Evolutionary conservation across 2,329 filamentous ascomycete genomes (phyloP).

Genomic region (Sporothrix sp.): DNA sequence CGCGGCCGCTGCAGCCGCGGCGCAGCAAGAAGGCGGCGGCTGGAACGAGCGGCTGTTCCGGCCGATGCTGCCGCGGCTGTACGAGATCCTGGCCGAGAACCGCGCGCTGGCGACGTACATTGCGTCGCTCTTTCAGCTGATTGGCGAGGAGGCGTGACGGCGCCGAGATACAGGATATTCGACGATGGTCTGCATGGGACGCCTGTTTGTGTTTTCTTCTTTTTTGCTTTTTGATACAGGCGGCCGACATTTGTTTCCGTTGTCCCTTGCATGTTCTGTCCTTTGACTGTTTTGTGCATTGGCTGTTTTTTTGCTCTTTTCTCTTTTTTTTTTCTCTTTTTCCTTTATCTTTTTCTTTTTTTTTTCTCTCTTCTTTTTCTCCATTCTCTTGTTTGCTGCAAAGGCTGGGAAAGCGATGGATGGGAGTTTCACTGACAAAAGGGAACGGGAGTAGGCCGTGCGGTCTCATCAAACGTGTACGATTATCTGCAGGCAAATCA

Average conservation of each 20-base stretch:
- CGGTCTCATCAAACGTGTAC: conserved; percentile 1
- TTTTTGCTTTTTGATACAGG: not conserved
- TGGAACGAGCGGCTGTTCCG: conserved; percentile 62
- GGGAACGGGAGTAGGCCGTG: too few relatives aligned
- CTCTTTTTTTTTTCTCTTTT: not conserved
- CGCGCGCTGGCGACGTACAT: conserved; percentile 39
- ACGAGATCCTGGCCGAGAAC: conserved; percentile 63
- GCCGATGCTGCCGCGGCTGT: conserved; percentile 53
- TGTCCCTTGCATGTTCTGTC: not conserved
- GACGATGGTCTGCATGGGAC: too few relatives aligned
- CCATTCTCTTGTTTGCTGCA: not conserved
- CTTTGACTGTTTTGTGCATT: not conserved
- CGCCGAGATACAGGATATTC: too few relatives aligned
- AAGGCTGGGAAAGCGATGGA: too few relatives aligned
- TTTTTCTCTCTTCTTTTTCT: not conserved
- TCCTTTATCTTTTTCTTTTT: not conserved
- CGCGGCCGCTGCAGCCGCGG: not conserved
- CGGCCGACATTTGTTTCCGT: not conserved
- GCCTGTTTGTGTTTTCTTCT: not conserved
- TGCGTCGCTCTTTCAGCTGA: conserved; percentile 25
- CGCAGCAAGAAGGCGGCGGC: conserved; percentile 35
- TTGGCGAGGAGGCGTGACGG: conserved; percentile 20
- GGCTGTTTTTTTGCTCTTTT: not conserved
- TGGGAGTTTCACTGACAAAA: too few relatives aligned
- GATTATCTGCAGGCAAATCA: not conserved